Percentiles rank a stretch among this genome's conserved stretches.
Conservation (phyloP, 305 asterid genomes). For the Caryopteris hybrid region DNA sequence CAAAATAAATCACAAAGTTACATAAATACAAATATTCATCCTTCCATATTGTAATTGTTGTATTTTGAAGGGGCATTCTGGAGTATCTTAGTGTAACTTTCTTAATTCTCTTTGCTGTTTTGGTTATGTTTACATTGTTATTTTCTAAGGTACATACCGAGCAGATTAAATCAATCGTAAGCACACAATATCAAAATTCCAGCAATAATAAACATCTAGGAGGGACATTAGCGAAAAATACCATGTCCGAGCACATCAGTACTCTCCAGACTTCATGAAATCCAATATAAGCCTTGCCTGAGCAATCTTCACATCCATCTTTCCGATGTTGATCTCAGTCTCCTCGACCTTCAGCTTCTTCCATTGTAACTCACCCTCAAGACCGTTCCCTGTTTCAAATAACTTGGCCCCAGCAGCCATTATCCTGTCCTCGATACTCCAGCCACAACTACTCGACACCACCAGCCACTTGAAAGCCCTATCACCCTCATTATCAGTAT, state of each 20-base stretch:
- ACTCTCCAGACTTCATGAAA: conserved; percentile 11
- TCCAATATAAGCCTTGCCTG: conserved; percentile 36
- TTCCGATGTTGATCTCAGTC: conserved; percentile 20
- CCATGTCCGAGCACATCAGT: conserved; percentile 22
- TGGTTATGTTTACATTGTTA: too few species aligned
- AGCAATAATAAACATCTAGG: neutral
- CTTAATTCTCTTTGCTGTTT: too few species aligned
- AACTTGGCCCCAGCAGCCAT: conserved; percentile 21
- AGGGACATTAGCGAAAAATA: neutral
- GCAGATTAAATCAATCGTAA: neutral
- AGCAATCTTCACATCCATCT: conserved; percentile 28
- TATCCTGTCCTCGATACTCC: conserved; percentile 30
- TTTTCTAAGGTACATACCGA: too few species aligned
- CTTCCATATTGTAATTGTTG: too few species aligned
- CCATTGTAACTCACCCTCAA: conserved; percentile 41
- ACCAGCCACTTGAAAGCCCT: conserved; percentile 15
- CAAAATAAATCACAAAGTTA: too few species aligned
- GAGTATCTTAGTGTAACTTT: too few species aligned
- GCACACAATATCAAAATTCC: neutral
- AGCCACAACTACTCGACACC: neutral
- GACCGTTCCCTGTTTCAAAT: conserved; percentile 22
- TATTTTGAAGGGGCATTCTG: too few species aligned
- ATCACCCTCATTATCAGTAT: conserved; percentile 12
- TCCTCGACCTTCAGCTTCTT: conserved; percentile 28
- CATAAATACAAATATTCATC: too few species aligned